These are phyloP conservation scores for Verticillium zaregamsianum DNA, from an alignment of 2,329 filamentous ascomycete species.

Conservation along the genomic window DNA sequence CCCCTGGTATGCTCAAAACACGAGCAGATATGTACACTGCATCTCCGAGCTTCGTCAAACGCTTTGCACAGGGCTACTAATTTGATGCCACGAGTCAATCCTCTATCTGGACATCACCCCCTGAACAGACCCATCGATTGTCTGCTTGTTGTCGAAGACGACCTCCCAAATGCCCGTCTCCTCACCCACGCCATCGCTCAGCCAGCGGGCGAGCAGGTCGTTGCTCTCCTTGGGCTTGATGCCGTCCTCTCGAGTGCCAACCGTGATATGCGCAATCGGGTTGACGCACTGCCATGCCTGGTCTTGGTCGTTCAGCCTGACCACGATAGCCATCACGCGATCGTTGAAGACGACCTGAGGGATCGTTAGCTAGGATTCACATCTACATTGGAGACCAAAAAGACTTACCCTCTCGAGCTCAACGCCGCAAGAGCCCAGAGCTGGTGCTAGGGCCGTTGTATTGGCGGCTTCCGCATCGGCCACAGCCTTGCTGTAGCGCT, in stretches of 20 bases:
- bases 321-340: conserved; percentile 87
- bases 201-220: conserved; percentile 71
- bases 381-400: background rate
- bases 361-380: background rate
- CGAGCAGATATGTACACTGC: no score
- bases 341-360: conserved; percentile 72
- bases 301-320: conserved; percentile 59
- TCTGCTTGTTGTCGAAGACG: conserved; percentile 44
- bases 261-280: conserved; percentile 77
- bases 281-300: conserved; percentile 68
- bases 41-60: no score
- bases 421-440: conserved; percentile 61
- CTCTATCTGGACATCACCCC: conserved; percentile 45
- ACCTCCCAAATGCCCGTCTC: conserved; percentile 41
- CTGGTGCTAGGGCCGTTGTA: conserved; percentile 21
- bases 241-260: conserved; percentile 69
- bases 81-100: background rate
- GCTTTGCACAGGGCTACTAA: no score
- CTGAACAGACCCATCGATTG: conserved; percentile 41
- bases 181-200: conserved; percentile 47
- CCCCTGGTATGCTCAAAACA: no score
- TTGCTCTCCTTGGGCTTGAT: conserved; percentile 97
- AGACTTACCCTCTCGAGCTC: conserved; percentile 53
- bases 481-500: conserved; percentile 63
- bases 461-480: conserved; percentile 30